Base-by-base conservation (phyloP, 495 filamentous ascomycete species). In the Diplogelasinospora grovesii region DNA sequence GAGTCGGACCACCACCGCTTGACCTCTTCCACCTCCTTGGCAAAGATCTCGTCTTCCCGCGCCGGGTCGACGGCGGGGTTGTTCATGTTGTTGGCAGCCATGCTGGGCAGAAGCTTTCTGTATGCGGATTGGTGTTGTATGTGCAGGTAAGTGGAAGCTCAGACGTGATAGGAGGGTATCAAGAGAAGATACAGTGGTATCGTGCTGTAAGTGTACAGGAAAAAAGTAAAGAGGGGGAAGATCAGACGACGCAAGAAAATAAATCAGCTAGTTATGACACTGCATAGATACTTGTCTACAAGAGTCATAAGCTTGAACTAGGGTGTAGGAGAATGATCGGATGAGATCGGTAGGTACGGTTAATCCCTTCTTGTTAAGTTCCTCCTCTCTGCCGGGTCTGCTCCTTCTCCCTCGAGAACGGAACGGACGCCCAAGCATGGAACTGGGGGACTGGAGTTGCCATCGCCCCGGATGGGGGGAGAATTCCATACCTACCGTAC, bases 1-100 rank as follows among this genome's bases (percentile, higher is more conserved):
- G 85, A 75, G 48, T 92, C 86, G 15, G 73, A 76, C 92, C 92
- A 98, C 92, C 92, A 98, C 61, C 82, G 66, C 73, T 96, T 83
- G 41, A 97, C 83, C 43, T 81, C 81, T 52, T 81, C 74, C 43
- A 96, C 86, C 53, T 98, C 92, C 29, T 78, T 74, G 54, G 74
- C 65, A 65, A 81, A 97, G 41, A 78, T 63, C 52, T 83, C 73
- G 54, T 97, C 86, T 65, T 97, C 92, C 41, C 71, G 67, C 47
- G 84, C 77, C 50, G 84, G 64, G 50, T 78, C 68, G 50, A 71
- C 64, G 35, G 65, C 66, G 41, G 61, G 41, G 46, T 65, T 71
- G 36, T 61, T 41, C 73, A 77, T 77, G 52, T 70, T 75, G 60
- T 67, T 73, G 38, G 67, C 59, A 38, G 73, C 71, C 72, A 77